Evolutionary conservation across 2,329 filamentous ascomycete genomes (phyloP), one percentile per base, ranked within the genome.

Genomic region (Epichloe gansuensis): DNA sequence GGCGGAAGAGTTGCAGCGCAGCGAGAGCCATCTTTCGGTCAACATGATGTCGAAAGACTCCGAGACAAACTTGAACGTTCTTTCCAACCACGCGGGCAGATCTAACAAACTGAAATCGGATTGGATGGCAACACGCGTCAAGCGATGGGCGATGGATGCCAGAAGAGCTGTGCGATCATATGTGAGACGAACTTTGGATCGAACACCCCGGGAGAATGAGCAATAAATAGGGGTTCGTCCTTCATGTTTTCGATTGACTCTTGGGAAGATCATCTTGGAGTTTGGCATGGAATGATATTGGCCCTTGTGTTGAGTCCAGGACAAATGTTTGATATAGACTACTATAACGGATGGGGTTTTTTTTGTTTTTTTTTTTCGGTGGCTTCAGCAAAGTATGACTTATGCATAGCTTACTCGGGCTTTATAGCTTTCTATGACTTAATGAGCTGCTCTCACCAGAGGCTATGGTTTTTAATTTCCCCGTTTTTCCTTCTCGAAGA

Each of bases 71-170:
- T 6, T 50, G 48, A 11, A 37, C 50, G 38, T 44, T 52, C 3
- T 51, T 53, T 42, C 35, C 51, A 55, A 45, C 8, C 34, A 38
- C 31, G 23, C 39, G 15, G 25, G n/a, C 23, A 48, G 17, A 46
- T 28, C 17, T 12, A 43, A 43, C 37, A 51, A 48, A 17, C 46
- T 42, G 15, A 58, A 48, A 46, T 53, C 59, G 28, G 60, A 57
- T 44, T 61, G 58, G 50, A 57, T 56, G 48, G 59, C 55, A 12
- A 59, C 58, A 5, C 61, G 64, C 34, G 58, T 71, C 35, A 64
- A 60, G 52, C 61, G 60, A 39, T 71, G 68, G 68, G 66, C 65
- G 23, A 60, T 55, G 48, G 62, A 63, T 46, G 66, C 65, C 25
- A 69, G 61, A 46, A 60, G 59, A 41, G 63, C 60, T 35, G 61